phyloP scores from a whole-genome alignment of 257 asterid genomes.

The Lavandula angustifolia region DNA sequence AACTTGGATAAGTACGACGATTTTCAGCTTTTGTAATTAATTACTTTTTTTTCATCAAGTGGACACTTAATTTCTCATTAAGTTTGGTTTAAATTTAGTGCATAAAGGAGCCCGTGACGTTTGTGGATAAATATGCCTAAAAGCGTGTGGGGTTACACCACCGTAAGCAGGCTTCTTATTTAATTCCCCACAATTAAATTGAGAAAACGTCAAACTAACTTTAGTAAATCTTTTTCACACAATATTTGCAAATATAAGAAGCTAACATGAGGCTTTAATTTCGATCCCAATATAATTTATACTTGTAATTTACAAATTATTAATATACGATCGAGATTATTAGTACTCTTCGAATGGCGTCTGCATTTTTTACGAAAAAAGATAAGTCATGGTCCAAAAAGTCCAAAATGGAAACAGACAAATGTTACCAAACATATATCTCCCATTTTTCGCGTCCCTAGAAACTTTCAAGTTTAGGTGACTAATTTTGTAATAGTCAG shows the following conservation, averaged over 20 bases:
- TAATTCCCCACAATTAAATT: no score
- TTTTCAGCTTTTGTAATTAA: background rate
- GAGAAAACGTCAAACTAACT: background rate
- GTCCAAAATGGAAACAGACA: background rate
- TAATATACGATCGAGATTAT: no score
- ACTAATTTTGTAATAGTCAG: background rate
- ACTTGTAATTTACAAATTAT: no score
- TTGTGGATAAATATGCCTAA: background rate
- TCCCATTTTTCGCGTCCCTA: background rate
- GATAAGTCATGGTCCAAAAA: no score
- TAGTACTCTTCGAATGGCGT: no score
- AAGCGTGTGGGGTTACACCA: background rate
- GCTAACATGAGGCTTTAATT: no score
- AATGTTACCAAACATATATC: conserved; percentile 10
- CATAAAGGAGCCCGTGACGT: background rate
- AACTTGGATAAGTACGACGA: conserved; percentile 4
- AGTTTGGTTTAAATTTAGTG: background rate
- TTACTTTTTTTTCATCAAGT: background rate
- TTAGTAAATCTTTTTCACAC: background rate
- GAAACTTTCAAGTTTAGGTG: conserved; percentile 2
- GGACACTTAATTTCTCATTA: background rate
- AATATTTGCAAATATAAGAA: no score
- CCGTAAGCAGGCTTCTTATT: background rate
- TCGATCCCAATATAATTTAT: no score
- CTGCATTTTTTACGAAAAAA: no score